Percentiles rank a stretch among this genome's conserved stretches.
Conservation (phyloP, 495 filamentous ascomycete genomes). For the Tuber microsphaerosporum region DNA sequence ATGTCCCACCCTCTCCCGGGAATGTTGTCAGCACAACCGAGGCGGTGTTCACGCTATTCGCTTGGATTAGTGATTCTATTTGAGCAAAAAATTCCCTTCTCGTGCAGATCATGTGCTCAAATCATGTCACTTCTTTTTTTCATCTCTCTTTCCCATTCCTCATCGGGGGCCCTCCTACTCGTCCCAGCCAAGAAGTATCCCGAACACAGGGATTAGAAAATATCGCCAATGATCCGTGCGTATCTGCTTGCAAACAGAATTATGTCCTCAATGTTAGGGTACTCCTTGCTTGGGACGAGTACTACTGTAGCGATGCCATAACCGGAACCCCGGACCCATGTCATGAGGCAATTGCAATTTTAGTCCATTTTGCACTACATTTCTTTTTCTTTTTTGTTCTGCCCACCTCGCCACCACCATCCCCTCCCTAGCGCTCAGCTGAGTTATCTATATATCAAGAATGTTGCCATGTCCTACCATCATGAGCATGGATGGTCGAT, state of each 20-base stretch:
- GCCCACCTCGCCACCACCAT: neutral
- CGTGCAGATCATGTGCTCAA: neutral
- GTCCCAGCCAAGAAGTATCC: neutral
- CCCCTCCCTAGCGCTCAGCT: neutral
- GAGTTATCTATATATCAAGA: neutral
- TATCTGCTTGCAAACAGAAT: neutral
- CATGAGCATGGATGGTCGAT: neutral
- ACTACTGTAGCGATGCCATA: neutral
- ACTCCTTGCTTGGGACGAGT: neutral
- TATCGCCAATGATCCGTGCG: neutral
- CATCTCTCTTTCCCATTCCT: conserved; percentile 5
- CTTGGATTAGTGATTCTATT: conserved; percentile 14
- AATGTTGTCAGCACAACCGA: conserved; percentile 19
- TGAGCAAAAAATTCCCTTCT: conserved; percentile 19
- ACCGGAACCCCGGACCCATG: neutral
- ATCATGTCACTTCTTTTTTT: conserved; percentile 3
- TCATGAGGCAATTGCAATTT: neutral
- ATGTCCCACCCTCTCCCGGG: conserved; percentile 21
- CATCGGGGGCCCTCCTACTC: neutral
- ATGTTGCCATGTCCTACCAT: neutral
- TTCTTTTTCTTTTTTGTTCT: neutral
- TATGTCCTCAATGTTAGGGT: neutral
- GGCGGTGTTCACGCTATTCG: conserved; percentile 20
- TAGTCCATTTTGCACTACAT: neutral
- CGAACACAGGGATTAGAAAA: neutral